Evolutionary conservation across 768 basidiomycete species (phyloP).

Genomic region (Boletus coccyginus): DNA sequence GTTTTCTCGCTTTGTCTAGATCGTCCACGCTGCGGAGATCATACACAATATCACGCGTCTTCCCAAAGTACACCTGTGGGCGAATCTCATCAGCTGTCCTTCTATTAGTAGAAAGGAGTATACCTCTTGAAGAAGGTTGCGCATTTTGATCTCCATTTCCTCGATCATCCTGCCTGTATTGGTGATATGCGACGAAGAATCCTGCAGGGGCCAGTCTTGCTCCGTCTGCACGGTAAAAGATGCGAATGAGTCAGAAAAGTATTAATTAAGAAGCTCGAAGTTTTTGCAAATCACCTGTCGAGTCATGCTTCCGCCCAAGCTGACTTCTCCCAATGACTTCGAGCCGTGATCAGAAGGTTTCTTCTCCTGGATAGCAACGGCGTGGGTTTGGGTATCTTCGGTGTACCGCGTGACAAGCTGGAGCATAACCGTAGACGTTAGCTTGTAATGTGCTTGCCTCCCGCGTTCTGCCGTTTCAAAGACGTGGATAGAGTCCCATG

Average conservation of each 20-base stretch:
- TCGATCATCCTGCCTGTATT: constrained; percentile 97
- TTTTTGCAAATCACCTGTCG: constrained; percentile 65
- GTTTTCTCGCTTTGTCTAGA: constrained; percentile 74
- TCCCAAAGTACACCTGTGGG: constrained; percentile 85
- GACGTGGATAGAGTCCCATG: constrained; percentile 99
- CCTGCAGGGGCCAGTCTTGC: constrained; percentile 81
- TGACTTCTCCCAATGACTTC: constrained; percentile 73
- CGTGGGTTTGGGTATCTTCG: constrained; percentile 21
- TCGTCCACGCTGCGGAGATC: constrained; percentile 88
- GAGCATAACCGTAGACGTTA: constrained; percentile 97
- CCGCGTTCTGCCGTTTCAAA: constrained; percentile 94
- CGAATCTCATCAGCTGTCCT: constrained; percentile 8
- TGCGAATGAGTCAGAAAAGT: constrained; percentile 7
- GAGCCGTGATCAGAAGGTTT: constrained; percentile 42
- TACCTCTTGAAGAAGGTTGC: constrained; percentile 89
- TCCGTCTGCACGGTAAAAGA: constrained; percentile 56
- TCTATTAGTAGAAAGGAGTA: constrained; percentile 10
- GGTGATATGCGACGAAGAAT: constrained; percentile 79
- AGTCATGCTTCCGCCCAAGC: constrained; percentile 94
- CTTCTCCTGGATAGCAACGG: constrained; percentile 29
- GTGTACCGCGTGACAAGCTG: constrained; percentile 65
- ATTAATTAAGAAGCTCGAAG: constrained; percentile 4
- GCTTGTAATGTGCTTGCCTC: constrained; percentile 91
- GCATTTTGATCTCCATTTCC: constrained; percentile 99
- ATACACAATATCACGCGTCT: constrained; percentile 93